phyloP scores from a whole-genome alignment of 768 basidiomycete species.

The Galerina sulciceps region DNA sequence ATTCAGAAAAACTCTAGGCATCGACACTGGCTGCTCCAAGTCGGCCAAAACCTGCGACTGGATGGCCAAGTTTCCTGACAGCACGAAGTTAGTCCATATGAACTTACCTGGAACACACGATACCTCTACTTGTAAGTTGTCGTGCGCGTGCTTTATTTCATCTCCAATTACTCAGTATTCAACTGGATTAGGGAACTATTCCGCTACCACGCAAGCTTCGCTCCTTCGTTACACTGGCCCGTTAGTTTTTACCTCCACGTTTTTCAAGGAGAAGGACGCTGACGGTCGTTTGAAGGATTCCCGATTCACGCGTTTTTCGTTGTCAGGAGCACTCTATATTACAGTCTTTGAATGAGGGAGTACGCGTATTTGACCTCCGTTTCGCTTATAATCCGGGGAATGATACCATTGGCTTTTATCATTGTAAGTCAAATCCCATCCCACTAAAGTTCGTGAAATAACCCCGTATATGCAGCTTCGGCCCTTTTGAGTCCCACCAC shows the following conservation, averaged over 20 bases:
- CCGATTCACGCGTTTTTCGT: slow-evolving; percentile 36
- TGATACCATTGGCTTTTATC: slow-evolving; percentile 53
- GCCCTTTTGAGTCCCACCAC: slow-evolving; percentile 51
- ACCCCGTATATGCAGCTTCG: slow-evolving; percentile 25
- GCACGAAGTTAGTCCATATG: slow-evolving; percentile 47
- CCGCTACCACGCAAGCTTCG: slow-evolving; percentile 43
- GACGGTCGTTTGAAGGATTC: slow-evolving; percentile 27
- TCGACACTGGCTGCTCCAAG: slow-evolving; percentile 37
- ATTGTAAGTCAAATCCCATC: slow-evolving; percentile 33
- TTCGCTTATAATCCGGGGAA: slow-evolving; percentile 55
- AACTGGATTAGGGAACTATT: slow-evolving; percentile 43
- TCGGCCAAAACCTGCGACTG: slow-evolving; percentile 42
- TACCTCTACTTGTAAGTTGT: slow-evolving; percentile 43
- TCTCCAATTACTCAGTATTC: background rate
- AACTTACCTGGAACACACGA: slow-evolving; percentile 60
- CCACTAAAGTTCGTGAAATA: background rate
- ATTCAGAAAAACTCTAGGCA: slow-evolving; percentile 24
- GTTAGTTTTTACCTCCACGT: slow-evolving; percentile 28
- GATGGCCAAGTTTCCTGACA: slow-evolving; percentile 50
- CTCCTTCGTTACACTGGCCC: slow-evolving; percentile 47
- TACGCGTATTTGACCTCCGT: slow-evolving; percentile 55
- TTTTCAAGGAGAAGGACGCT: background rate
- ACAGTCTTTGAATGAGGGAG: slow-evolving; percentile 50
- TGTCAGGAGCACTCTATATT: slow-evolving; percentile 52
- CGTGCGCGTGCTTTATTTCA: background rate